Conservation (phyloP, 148 eudicot genomes). For the Talinum fruticosum region DNA sequence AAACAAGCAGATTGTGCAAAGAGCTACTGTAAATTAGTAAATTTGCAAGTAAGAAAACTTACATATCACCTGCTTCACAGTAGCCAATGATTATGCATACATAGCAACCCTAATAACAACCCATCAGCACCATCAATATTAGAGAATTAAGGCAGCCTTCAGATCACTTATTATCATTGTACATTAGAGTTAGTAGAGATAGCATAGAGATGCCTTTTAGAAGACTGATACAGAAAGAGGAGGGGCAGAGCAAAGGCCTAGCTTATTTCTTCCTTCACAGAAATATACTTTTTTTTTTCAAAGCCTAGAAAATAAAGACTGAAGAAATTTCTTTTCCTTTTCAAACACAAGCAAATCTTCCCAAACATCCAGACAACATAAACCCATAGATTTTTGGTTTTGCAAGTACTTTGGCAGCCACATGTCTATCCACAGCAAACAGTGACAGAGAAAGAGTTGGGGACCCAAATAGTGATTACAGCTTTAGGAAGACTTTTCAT, state of each 20-base stretch:
- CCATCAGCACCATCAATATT: slow-evolving; percentile 20
- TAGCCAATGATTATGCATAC: slow-evolving; percentile 92
- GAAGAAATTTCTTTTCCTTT: not conserved
- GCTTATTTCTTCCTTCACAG: not conserved
- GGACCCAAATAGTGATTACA: not conserved
- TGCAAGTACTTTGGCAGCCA: not conserved
- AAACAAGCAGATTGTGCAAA: not conserved
- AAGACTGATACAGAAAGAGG: not conserved
- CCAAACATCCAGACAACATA: not conserved
- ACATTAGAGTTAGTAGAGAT: not conserved
- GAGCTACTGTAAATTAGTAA: not conserved
- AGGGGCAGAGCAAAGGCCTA: not conserved
- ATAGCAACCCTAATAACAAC: slow-evolving; percentile 78
- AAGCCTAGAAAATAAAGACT: not conserved
- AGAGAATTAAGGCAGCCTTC: not conserved
- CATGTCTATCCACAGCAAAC: not conserved
- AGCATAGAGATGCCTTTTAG: not conserved
- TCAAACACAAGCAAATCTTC: not conserved
- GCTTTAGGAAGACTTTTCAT: not conserved
- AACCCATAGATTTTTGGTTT: not conserved
- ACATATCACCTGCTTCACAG: slow-evolving; percentile 99
- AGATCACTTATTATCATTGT: slow-evolving; percentile 6
- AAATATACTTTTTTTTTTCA: not conserved
- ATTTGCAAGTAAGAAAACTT: slow-evolving; percentile 33
- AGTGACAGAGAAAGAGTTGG: not conserved